These are phyloP conservation scores for Didymella lethalis DNA, from an alignment of 2,329 filamentous ascomycete genomes.

Conservation along the genomic window DNA sequence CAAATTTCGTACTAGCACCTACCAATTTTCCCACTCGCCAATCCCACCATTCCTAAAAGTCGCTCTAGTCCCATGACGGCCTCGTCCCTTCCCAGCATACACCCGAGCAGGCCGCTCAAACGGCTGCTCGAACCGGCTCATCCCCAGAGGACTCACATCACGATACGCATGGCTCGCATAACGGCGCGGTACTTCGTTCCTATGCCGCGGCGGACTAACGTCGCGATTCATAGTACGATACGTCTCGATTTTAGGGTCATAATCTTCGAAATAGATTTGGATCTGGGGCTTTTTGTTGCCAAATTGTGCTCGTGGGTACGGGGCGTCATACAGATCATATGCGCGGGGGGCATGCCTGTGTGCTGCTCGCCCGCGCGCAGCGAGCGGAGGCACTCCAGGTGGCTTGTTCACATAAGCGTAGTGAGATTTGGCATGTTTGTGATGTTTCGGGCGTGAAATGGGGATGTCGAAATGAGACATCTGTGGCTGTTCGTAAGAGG, in stretches of 20 bases:
- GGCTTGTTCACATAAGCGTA: not conserved
- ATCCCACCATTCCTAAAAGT: conserved; percentile 3
- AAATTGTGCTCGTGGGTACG: not conserved
- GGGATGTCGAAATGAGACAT: not conserved
- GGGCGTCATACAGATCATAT: not conserved
- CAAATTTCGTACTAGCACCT: not conserved
- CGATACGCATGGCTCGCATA: conserved; percentile 1
- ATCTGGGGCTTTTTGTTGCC: not conserved
- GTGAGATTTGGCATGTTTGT: not conserved
- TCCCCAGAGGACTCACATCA: conserved; percentile 14
- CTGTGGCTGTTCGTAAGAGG: not conserved
- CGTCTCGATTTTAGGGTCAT: not conserved
- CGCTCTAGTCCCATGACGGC: not conserved
- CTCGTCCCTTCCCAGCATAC: not conserved
- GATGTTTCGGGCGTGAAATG: not conserved
- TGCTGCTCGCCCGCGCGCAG: not conserved
- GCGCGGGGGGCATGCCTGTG: not conserved
- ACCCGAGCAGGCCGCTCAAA: not conserved
- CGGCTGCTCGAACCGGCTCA: conserved; percentile 9
- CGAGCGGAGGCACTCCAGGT: not conserved
- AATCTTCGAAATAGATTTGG: not conserved
- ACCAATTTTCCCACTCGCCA: conserved; percentile 11
- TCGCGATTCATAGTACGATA: not conserved
- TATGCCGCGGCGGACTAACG: conserved; percentile 13
- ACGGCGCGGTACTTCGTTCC: conserved; percentile 6